Percentiles rank a stretch among this genome's conserved stretches.
These are phyloP conservation scores for Juglanconis oblonga DNA, from an alignment of 2,329 filamentous ascomycete genomes.

Conservation along the genomic window DNA sequence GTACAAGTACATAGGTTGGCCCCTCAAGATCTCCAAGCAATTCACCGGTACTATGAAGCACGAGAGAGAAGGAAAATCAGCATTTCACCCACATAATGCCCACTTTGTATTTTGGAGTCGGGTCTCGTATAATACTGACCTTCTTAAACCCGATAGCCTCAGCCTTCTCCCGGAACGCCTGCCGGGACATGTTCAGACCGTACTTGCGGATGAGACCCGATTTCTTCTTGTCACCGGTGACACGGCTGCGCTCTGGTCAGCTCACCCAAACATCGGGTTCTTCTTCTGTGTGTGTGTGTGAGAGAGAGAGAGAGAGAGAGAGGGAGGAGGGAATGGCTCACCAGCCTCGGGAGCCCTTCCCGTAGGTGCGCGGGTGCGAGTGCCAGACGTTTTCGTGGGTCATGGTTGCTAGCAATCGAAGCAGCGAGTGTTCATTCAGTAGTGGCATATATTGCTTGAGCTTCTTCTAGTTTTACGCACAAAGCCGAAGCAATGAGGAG, in stretches of 20 bases:
- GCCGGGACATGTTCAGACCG: constrained; percentile 64
- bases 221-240: constrained; percentile 61
- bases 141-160: constrained; percentile 49
- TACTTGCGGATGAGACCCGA: constrained; percentile 88
- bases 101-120: neutral
- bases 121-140: constrained; percentile 24
- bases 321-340: constrained; percentile 46
- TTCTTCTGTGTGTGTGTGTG: neutral
- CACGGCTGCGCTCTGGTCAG: constrained; percentile 4
- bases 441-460: too few relatives aligned
- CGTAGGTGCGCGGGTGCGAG: constrained; percentile 76
- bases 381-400: constrained; percentile 75
- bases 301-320: constrained; percentile 3
- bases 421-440: too few relatives aligned
- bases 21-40: too few relatives aligned
- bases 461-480: too few relatives aligned
- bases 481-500: neutral
- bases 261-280: constrained; percentile 19
- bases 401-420: constrained; percentile 18
- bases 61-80: too few relatives aligned
- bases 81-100: too few relatives aligned
- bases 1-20: too few relatives aligned
- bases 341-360: constrained; percentile 74
- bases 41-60: too few relatives aligned
- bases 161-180: constrained; percentile 51